These are phyloP conservation scores for Turritis glabra DNA, from an alignment of 345 rosid genomes.

Conservation along the genomic window DNA sequence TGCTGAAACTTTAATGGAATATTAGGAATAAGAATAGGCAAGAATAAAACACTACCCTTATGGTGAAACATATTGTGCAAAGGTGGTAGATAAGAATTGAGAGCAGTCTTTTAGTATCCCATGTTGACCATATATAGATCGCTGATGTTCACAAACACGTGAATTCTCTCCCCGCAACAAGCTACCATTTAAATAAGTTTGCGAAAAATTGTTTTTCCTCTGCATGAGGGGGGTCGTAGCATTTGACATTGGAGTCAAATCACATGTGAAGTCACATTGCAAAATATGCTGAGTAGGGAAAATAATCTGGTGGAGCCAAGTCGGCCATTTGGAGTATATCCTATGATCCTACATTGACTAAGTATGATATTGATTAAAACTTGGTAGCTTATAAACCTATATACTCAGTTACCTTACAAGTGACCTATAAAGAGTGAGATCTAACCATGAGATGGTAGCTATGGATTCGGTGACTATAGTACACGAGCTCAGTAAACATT, in stretches of 20 bases:
- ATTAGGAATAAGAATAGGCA: slow-evolving; percentile 5
- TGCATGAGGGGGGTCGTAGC: neutral
- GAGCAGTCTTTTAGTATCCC: neutral
- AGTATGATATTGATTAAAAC: slow-evolving; percentile 2
- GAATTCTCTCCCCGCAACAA: neutral
- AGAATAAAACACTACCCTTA: slow-evolving; percentile 14
- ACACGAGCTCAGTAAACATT: slow-evolving; percentile 11
- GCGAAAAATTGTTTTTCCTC: neutral
- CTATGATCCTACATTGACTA: neutral
- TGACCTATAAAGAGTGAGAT: slow-evolving; percentile 1
- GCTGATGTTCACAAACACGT: neutral
- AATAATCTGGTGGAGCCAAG: slow-evolving; percentile 6
- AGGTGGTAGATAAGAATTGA: neutral
- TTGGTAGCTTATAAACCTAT: slow-evolving; percentile 12
- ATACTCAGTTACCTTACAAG: slow-evolving; percentile 14
- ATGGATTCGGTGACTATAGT: neutral
- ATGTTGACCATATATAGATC: slow-evolving; percentile 10
- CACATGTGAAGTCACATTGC: slow-evolving; percentile 10
- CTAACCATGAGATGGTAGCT: slow-evolving; percentile 19
- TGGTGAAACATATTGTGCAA: neutral
- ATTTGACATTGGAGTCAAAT: neutral
- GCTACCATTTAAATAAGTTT: neutral
- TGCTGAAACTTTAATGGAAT: slow-evolving; percentile 10
- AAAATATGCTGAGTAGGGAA: neutral
- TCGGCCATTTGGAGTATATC: neutral